A percentile compares a stretch with the other conserved stretches of the same genome.
Conservation (phyloP, 2,329 filamentous ascomycete genomes). For the Nemania sp. region DNA sequence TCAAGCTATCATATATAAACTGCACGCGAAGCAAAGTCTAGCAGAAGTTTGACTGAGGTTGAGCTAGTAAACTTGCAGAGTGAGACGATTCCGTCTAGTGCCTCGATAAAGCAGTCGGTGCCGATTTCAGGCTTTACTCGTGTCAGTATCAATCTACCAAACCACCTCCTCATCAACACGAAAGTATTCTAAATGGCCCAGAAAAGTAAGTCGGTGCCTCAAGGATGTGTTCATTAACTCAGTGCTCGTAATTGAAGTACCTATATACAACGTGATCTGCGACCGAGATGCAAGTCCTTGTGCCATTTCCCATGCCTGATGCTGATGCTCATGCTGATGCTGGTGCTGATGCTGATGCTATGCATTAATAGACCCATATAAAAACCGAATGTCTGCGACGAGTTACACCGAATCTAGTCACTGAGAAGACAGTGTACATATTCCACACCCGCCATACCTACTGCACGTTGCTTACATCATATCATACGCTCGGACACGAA, state of each 20-base stretch:
- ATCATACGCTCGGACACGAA: not conserved
- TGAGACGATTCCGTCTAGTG: too few species aligned
- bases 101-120: too few species aligned
- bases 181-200: not conserved
- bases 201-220: not conserved
- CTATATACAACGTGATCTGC: not conserved
- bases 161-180: not conserved
- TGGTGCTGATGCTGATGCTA: slow-evolving; percentile 5
- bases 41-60: too few species aligned
- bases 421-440: too few species aligned
- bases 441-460: too few species aligned
- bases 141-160: not conserved
- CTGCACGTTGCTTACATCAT: not conserved
- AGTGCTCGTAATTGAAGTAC: too few species aligned
- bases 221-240: not conserved
- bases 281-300: not conserved
- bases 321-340: too few species aligned
- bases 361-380: not conserved
- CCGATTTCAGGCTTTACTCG: not conserved
- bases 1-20: too few species aligned
- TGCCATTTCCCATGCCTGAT: not conserved
- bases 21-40: too few species aligned
- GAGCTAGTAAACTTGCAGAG: too few species aligned
- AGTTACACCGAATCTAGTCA: not conserved
- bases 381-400: not conserved